Evolutionary conservation across 345 rosid genomes (phyloP).

Genomic region (Cardamine resedifolia): DNA sequence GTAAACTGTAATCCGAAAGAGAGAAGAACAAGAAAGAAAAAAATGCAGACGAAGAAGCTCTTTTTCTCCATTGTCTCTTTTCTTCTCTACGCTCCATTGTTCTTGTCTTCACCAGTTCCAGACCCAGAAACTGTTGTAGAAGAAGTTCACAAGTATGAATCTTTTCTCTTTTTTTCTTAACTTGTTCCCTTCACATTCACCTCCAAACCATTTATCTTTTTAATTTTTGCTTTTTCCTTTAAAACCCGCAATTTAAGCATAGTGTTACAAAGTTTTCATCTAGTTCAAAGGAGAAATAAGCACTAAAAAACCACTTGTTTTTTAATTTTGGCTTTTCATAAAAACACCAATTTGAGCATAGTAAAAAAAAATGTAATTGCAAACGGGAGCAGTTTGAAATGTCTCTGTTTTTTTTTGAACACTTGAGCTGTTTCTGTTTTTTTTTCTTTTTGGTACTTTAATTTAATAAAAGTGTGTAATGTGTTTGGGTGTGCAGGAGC

Average conservation of each 20-base stretch:
- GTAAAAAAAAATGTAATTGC: not conserved
- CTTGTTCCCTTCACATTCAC: not conserved
- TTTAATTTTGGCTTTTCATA: not conserved
- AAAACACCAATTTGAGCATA: not conserved
- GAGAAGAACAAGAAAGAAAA: not conserved
- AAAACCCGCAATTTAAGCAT: not conserved
- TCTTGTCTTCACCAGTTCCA: conserved; percentile 56
- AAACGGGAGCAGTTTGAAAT: not conserved
- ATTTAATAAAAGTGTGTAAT: not conserved
- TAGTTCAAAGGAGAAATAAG: not conserved
- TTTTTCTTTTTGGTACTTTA: not conserved
- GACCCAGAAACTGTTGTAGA: conserved; percentile 61
- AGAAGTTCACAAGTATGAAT: conserved; percentile 62
- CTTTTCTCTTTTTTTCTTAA: not conserved
- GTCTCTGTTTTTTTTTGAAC: conserved; percentile 1
- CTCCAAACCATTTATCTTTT: not conserved
- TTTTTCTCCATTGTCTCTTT: conserved; percentile 38
- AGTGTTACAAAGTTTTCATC: conserved; percentile 1
- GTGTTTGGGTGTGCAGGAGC: conserved; percentile 40
- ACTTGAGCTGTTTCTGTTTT: not conserved
- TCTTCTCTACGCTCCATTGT: conserved; percentile 34
- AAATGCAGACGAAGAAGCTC: conserved; percentile 35
- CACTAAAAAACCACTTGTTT: not conserved
- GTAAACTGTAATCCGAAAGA: not conserved
- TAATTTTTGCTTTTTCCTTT: no score